Percentiles rank a stretch among this genome's conserved stretches.
Evolutionary conservation across 2,329 filamentous ascomycete species (phyloP).

Genomic region (Monosporascus ibericus): DNA sequence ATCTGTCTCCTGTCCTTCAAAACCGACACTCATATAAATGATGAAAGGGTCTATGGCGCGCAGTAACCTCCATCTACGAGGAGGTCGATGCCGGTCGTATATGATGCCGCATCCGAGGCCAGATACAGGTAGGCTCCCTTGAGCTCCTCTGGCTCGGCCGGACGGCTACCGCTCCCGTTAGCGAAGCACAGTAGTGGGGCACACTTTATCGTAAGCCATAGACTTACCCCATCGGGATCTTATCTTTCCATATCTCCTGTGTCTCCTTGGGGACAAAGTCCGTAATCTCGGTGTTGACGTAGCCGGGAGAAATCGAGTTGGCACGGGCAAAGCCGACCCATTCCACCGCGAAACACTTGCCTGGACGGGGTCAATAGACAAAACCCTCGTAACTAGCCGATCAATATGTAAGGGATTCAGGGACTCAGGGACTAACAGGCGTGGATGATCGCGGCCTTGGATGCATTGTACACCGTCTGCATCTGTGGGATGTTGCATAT

Average conservation of each 20-base stretch:
- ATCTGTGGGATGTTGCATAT: slow-evolving; percentile 73
- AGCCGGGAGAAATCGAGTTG: slow-evolving; percentile 69
- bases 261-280: slow-evolving; percentile 58
- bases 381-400: neutral
- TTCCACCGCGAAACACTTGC: slow-evolving; percentile 67
- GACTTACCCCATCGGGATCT: slow-evolving; percentile 68
- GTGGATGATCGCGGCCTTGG: slow-evolving; percentile 60
- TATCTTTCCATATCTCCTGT: slow-evolving; percentile 68
- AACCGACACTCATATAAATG: neutral
- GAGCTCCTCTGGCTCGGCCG: slow-evolving; percentile 67
- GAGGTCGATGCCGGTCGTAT: slow-evolving; percentile 70
- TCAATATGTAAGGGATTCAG: neutral
- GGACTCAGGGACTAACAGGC: slow-evolving; percentile 36
- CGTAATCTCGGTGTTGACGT: slow-evolving; percentile 69
- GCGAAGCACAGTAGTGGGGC: neutral
- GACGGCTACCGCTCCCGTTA: slow-evolving; percentile 43
- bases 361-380: slow-evolving; percentile 34
- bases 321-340: slow-evolving; percentile 70
- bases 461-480: slow-evolving; percentile 68
- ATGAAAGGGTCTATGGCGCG: slow-evolving; percentile 32
- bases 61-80: slow-evolving; percentile 71
- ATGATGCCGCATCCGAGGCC: slow-evolving; percentile 74
- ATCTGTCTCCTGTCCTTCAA: too few species aligned
- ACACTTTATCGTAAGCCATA: neutral
- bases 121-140: slow-evolving; percentile 81